Conservation (phyloP, 1,284 basidiomycete genomes). For the Schizophyllum amplum region DNA sequence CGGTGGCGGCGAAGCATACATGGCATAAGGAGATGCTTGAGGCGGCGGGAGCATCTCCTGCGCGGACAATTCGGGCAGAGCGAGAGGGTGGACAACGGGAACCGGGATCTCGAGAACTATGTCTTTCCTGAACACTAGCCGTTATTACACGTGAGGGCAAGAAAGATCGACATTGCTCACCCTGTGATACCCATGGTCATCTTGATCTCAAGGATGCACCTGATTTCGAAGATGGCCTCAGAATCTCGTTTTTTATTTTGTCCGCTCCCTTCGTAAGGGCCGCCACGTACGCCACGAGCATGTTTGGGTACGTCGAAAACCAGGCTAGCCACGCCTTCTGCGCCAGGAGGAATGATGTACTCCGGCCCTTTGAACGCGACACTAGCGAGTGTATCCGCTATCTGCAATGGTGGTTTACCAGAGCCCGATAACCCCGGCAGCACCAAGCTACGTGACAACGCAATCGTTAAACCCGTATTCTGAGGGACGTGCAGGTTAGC, state of each 20-base stretch:
- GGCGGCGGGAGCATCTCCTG: constrained; percentile 13
- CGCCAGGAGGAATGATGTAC: constrained; percentile 61
- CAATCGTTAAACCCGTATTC: constrained; percentile 58
- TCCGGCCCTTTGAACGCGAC: constrained; percentile 64
- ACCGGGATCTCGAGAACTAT: constrained; percentile 56
- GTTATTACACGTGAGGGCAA: background rate
- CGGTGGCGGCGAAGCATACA: constrained; percentile 9
- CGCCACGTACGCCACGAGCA: constrained; percentile 55
- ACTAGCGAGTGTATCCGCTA: constrained; percentile 59
- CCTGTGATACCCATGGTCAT: constrained; percentile 57
- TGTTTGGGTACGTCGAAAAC: constrained; percentile 64
- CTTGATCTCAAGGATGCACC: constrained; percentile 44
- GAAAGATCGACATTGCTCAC: constrained; percentile 27
- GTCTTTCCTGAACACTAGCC: constrained; percentile 46
- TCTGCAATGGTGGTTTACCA: constrained; percentile 40
- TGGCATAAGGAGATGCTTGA: constrained; percentile 9
- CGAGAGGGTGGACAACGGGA: constrained; percentile 51
- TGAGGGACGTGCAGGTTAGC: constrained; percentile 21
- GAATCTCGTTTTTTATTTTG: constrained; percentile 17
- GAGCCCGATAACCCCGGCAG: constrained; percentile 35
- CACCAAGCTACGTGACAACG: constrained; percentile 49
- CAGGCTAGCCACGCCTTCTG: constrained; percentile 66
- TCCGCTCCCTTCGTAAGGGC: constrained; percentile 32
- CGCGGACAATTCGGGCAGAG: constrained; percentile 34
- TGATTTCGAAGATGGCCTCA: constrained; percentile 59